Conservation (phyloP, 371 early-diverging fungal genomes). For the Apophysomyces elegans region DNA sequence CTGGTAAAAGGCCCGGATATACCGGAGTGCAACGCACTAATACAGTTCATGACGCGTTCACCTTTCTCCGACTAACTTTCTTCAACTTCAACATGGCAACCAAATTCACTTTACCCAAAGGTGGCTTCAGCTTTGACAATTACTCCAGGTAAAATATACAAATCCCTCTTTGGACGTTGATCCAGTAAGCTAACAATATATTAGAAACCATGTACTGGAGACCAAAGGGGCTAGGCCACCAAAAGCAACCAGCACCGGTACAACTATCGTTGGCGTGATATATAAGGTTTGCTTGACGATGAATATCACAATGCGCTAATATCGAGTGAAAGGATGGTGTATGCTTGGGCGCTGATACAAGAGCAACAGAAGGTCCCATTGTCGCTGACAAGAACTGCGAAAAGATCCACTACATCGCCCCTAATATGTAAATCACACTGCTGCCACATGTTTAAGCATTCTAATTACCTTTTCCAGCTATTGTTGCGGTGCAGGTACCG, state of each 20-base stretch:
- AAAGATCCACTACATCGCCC: constrained; percentile 99
- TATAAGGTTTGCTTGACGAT: constrained; percentile 69
- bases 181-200: background rate
- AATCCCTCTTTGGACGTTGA: background rate
- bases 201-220: constrained; percentile 77
- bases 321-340: constrained; percentile 80
- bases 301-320: background rate
- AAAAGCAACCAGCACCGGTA: constrained; percentile 97
- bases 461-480: constrained; percentile 51
- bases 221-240: constrained; percentile 83
- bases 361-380: constrained; percentile 98
- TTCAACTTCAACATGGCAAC: constrained; percentile 34
- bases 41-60: background rate
- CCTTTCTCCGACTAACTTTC: background rate
- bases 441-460: background rate
- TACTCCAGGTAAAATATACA: constrained; percentile 64
- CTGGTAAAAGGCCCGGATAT: too few relatives aligned
- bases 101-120: constrained; percentile 45
- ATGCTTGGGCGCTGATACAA: constrained; percentile 99
- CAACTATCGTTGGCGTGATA: constrained; percentile 96
- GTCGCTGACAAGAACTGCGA: constrained; percentile 99
- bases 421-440: constrained; percentile 83
- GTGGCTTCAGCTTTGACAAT: constrained; percentile 89
- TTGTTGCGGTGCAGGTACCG: constrained; percentile 99
- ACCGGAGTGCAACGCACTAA: too few relatives aligned